A percentile compares a stretch with the other conserved stretches of the same genome.
Evolutionary conservation across 192 early-diverging fungal genomes (phyloP).

Genomic region (Coemansia sp.): DNA sequence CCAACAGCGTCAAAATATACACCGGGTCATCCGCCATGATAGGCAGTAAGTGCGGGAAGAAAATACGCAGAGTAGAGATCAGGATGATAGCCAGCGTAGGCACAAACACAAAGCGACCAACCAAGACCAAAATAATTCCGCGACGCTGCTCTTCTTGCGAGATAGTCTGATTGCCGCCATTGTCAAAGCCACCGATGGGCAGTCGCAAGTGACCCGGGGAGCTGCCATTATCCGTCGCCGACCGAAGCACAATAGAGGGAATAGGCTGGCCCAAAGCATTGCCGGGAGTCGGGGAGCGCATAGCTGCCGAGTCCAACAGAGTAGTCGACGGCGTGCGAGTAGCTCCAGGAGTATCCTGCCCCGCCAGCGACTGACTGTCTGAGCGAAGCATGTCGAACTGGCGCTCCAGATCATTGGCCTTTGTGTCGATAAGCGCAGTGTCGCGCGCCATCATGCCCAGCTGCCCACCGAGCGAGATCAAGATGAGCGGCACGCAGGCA

Average conservation of each 20-base stretch:
- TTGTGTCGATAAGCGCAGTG: background rate
- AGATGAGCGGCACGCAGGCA: conserved; percentile 73
- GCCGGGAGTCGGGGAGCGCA: background rate
- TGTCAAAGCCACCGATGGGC: background rate
- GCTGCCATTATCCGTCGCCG: conserved; percentile 21
- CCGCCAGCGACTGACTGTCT: background rate
- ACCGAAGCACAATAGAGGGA: conserved; percentile 35
- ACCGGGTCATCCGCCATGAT: conserved; percentile 62
- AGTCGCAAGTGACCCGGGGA: background rate
- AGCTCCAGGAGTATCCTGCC: background rate
- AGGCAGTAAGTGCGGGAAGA: conserved; percentile 41
- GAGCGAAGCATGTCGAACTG: background rate
- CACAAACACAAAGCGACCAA: conserved; percentile 50
- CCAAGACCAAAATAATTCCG: conserved; percentile 33
- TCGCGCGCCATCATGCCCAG: conserved; percentile 49
- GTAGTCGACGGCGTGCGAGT: conserved; percentile 14
- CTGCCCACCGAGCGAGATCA: conserved; percentile 75
- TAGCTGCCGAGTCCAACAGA: background rate
- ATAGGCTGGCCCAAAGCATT: background rate
- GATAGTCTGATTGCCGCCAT: background rate
- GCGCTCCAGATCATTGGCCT: background rate
- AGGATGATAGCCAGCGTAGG: conserved; percentile 41
- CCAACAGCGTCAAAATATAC: conserved; percentile 60
- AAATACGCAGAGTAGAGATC: conserved; percentile 37
- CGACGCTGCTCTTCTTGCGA: conserved; percentile 22